phyloP scores from a whole-genome alignment of 2,329 filamentous ascomycete genomes.

The Rhexocercosporidium sp. region DNA sequence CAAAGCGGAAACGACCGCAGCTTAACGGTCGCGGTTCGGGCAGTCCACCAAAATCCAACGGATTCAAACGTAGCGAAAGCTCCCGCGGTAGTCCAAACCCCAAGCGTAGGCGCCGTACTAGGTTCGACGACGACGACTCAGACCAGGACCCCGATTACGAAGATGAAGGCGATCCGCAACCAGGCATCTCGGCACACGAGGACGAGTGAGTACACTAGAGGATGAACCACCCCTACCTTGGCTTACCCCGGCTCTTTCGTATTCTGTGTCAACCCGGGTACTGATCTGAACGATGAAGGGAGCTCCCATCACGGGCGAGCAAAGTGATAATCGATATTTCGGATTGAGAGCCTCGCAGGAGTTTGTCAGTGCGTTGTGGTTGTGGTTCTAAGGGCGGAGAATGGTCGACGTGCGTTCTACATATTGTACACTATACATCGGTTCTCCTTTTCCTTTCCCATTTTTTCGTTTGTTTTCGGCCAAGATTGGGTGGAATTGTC shows the following conservation, averaged over 20 bases:
- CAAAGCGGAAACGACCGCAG: background rate
- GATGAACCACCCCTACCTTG: background rate
- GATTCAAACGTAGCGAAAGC: background rate
- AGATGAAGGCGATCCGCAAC: slow-evolving; percentile 2
- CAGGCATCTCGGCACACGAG: slow-evolving; percentile 2
- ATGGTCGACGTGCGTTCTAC: background rate
- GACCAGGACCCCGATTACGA: slow-evolving; percentile 12
- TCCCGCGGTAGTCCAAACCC: background rate
- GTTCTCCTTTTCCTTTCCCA: too few species aligned
- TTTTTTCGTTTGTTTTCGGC: background rate
- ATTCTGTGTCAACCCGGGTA: background rate
- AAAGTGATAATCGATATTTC: background rate
- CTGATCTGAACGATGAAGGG: slow-evolving; percentile 7
- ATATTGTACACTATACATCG: background rate
- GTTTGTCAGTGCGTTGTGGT: background rate
- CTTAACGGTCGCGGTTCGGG: background rate
- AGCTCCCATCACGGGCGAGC: background rate
- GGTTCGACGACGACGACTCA: background rate
- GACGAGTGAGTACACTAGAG: slow-evolving; percentile 12
- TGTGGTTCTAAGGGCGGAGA: background rate
- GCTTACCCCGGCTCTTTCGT: background rate
- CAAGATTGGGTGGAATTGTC: background rate
- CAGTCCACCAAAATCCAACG: background rate
- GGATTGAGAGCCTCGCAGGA: background rate
- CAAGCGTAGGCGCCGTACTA: background rate